A percentile compares a stretch with the other conserved stretches of the same genome.
These are phyloP conservation scores for Botryotinia globosa DNA, from an alignment of 2,329 filamentous ascomycete species.

Conservation along the genomic window DNA sequence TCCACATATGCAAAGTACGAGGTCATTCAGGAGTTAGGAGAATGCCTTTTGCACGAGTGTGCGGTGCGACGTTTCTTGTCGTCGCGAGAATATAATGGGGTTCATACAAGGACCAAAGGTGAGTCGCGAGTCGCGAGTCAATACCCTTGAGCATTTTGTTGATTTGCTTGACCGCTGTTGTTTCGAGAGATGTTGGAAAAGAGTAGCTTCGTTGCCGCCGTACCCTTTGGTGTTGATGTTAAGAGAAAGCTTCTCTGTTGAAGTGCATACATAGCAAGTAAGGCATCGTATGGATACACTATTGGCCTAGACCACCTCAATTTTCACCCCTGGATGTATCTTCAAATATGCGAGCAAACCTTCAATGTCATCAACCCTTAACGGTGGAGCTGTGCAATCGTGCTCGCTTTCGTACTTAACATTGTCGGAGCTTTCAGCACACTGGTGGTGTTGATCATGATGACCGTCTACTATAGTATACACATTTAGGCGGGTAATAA, in stretches of 20 bases:
- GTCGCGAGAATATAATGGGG: not conserved
- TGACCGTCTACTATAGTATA: not conserved
- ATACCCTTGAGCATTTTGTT: not conserved
- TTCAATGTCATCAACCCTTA: not conserved
- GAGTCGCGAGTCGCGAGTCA: not conserved
- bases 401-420: not conserved
- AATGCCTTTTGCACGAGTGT: not conserved
- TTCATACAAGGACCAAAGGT: not conserved
- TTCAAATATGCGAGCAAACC: not conserved
- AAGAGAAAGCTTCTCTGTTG: not conserved
- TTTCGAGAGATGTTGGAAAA: not conserved
- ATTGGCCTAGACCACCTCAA: not conserved
- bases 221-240: not conserved
- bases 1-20: constrained; percentile 6
- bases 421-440: not conserved
- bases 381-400: not conserved
- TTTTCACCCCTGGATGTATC: not conserved
- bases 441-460: not conserved
- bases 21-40: not conserved
- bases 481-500: too few species aligned
- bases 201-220: not conserved
- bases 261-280: not conserved
- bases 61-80: not conserved
- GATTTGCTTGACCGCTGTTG: not conserved
- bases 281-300: not conserved